phyloP scores from a whole-genome alignment of 2,329 filamentous ascomycete species.

The Allantophomopsis lycopodina region DNA sequence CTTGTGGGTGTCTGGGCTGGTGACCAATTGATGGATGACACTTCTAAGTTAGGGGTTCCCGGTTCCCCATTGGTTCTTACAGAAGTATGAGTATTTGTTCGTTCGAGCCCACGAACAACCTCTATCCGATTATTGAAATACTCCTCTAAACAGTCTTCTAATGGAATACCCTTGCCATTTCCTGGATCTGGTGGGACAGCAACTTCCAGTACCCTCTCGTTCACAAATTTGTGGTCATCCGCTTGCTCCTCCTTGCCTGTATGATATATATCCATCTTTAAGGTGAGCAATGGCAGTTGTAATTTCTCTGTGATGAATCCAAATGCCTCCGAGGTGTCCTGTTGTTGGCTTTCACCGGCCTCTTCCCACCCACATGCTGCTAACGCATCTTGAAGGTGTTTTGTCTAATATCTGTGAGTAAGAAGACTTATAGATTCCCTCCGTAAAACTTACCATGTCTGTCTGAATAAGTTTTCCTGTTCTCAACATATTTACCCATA shows the following conservation, averaged over 20 bases:
- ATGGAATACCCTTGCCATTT: slow-evolving; percentile 55
- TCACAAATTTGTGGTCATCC: slow-evolving; percentile 90
- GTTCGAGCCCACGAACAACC: slow-evolving; percentile 62
- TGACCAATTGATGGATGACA: too few species aligned
- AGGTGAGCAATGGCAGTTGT: slow-evolving; percentile 71
- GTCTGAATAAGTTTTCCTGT: slow-evolving; percentile 73
- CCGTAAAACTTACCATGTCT: slow-evolving; percentile 51
- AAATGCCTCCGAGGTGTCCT: slow-evolving; percentile 93
- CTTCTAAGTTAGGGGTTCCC: slow-evolving; percentile 1
- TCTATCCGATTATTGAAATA: slow-evolving; percentile 87
- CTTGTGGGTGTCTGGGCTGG: too few species aligned
- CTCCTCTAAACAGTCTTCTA: slow-evolving; percentile 84
- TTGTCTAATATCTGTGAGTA: slow-evolving; percentile 39
- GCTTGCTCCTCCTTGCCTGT: slow-evolving; percentile 70
- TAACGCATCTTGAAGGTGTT: slow-evolving; percentile 68
- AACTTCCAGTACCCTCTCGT: slow-evolving; percentile 80
- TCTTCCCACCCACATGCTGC: slow-evolving; percentile 83
- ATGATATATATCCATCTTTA: slow-evolving; percentile 93
- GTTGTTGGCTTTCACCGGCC: slow-evolving; percentile 63
- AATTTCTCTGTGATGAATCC: slow-evolving; percentile 86
- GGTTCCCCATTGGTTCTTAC: slow-evolving; percentile 6
- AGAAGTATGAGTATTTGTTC: slow-evolving; percentile 37
- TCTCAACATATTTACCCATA: slow-evolving; percentile 90
- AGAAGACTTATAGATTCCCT: background rate
- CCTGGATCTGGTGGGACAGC: slow-evolving; percentile 65